Base-by-base conservation (phyloP, 352 stramenopile species). In the Phytophthora aleatoria region DNA sequence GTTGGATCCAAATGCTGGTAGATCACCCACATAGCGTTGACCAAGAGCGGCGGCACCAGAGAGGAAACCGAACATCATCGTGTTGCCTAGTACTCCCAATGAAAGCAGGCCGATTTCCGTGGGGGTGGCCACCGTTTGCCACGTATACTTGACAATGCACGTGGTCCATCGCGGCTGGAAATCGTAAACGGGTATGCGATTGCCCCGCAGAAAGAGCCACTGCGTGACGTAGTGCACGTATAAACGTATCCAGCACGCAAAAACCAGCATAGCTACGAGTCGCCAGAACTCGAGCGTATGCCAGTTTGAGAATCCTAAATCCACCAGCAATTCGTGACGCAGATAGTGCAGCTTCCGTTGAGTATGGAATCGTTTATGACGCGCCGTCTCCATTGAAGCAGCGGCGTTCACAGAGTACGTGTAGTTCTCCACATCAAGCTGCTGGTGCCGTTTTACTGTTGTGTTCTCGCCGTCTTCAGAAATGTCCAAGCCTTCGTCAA, bases 141-240 rank as follows among this genome's bases (percentile, higher is more conserved):
- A 83, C 20, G 84, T 91, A 81, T 97, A 97, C 61, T 97, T 97
- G 64, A 96, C 73, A 20, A 90, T 55, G 36, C 90, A 85, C n/a
- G 76, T 87, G 3, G 74, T 78, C 67, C 82, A 81, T 15, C 74
- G 67, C 28, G 85, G 82, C 44, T 75, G 61, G 41, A 96, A 91
- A 41, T 86, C 76, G 64, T 92, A 97, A n/a, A 97, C 87, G 5
- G 87, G 77, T 8, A 95, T 75, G 33, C 80, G 77, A 28, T 77
- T 60, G 7, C 69, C 68, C 35, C 81, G 77, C 33, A 97, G 67
- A 49, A 91, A 94, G 6, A 96, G 26, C 79, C 83, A 97, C 74
- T 97, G 90, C 4, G 67, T 76, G n/a, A 96, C 24, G 66, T 94
- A 97, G 64, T 97, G 91, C 20, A 96, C 69, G 69, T 96, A 97